A percentile compares a stretch with the other conserved stretches of the same genome.
Conservation (phyloP, 495 filamentous ascomycete species). For the Talaromyces proteolyticus region DNA sequence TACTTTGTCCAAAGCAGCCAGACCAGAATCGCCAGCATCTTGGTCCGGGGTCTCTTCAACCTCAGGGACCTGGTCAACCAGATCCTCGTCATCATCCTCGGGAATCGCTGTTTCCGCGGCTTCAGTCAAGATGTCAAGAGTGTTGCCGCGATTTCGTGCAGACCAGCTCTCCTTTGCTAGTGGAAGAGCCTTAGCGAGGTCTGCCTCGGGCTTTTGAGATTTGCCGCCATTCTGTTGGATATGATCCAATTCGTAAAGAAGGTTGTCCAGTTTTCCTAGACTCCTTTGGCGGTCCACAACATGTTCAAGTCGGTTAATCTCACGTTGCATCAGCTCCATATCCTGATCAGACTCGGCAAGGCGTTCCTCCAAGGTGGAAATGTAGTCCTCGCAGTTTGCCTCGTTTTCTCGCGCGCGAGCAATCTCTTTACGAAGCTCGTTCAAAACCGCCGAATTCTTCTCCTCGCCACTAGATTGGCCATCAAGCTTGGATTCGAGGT, state of each 20-base stretch:
- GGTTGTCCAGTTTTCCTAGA: conserved; percentile 86
- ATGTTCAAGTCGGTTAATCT: conserved; percentile 89
- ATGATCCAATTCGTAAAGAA: conserved; percentile 85
- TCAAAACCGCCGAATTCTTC: conserved; percentile 76
- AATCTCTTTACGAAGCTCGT: conserved; percentile 88
- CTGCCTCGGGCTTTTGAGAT: conserved; percentile 23
- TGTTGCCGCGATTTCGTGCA: conserved; percentile 28
- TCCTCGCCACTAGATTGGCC: conserved; percentile 89
- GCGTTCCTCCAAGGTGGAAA: conserved; percentile 92
- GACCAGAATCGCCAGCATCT: conserved; percentile 14
- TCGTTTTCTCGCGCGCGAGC: conserved; percentile 87
- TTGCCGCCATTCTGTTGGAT: conserved; percentile 57
- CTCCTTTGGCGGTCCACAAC: conserved; percentile 93
- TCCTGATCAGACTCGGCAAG: conserved; percentile 96
- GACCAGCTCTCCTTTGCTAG: conserved; percentile 14
- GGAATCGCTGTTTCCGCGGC: conserved; percentile 48
- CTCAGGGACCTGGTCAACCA: conserved; percentile 46
- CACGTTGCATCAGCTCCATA: conserved; percentile 91
- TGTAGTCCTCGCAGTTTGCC: conserved; percentile 85
- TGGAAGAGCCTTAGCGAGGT: conserved; percentile 10
- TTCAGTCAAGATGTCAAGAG: conserved; percentile 42
- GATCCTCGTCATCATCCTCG: conserved; percentile 43
- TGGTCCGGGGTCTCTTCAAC: conserved; percentile 19
- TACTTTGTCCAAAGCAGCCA: conserved; percentile 25
- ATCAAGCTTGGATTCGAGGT: conserved; percentile 83